These are phyloP conservation scores for Parmelia sp. DNA, from an alignment of 495 filamentous ascomycete species.

Conservation along the genomic window DNA sequence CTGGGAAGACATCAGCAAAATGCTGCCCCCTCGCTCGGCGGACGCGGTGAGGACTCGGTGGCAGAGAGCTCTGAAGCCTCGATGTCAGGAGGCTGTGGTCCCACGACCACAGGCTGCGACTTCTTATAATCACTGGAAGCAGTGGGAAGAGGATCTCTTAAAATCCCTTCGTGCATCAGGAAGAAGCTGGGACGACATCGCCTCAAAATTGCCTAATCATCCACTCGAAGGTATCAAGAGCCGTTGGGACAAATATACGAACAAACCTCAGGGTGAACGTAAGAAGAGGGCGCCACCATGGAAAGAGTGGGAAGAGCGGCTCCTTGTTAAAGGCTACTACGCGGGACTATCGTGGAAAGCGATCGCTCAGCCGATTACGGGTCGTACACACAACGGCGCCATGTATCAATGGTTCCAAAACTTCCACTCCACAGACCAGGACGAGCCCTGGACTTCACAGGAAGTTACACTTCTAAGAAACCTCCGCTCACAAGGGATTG, in stretches of 20 bases:
- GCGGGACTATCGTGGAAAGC: background rate
- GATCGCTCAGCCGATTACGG: background rate
- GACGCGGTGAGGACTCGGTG: background rate
- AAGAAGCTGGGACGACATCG: background rate
- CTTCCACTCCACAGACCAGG: background rate
- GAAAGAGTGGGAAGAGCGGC: constrained; percentile 1
- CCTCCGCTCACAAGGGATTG: background rate
- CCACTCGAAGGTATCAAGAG: too few relatives aligned
- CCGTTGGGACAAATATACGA: background rate
- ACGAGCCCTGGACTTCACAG: background rate
- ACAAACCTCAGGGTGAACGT: background rate
- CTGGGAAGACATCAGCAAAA: background rate
- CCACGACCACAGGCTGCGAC: background rate
- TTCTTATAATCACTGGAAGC: background rate
- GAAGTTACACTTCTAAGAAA: background rate
- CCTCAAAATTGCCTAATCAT: background rate
- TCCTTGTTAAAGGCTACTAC: background rate
- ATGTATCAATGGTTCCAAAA: background rate
- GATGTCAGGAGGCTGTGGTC: background rate
- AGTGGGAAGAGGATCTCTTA: background rate
- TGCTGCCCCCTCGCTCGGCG: background rate
- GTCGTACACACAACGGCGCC: background rate
- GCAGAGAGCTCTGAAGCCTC: background rate
- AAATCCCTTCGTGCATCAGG: background rate
- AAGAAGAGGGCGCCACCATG: background rate